Evolutionary conservation across 306 rosid species (phyloP).

Genomic region (Dalbergia cultrata): DNA sequence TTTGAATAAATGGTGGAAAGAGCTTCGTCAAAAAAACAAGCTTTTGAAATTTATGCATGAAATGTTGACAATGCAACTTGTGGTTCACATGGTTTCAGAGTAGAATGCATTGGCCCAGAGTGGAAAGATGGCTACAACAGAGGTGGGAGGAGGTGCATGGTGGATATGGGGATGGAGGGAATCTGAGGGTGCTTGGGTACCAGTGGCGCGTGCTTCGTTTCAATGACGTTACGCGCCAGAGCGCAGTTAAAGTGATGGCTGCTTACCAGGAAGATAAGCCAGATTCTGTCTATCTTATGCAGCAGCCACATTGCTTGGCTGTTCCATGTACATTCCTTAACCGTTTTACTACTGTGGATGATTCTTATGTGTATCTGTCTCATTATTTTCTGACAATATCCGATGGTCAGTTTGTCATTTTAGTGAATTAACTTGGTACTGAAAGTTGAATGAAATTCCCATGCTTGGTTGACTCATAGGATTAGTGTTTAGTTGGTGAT

Average conservation of each 20-base stretch:
- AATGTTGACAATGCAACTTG: constrained; percentile 5
- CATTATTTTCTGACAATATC: neutral
- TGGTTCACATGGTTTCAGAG: constrained; percentile 54
- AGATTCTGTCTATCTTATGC: constrained; percentile 69
- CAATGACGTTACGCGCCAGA: constrained; percentile 85
- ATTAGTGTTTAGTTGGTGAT: constrained; percentile 5
- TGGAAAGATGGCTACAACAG: constrained; percentile 74
- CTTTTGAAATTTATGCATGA: neutral
- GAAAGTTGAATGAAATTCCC: neutral
- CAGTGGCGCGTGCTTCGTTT: constrained; percentile 95
- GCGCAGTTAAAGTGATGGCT: constrained; percentile 81
- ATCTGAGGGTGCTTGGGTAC: constrained; percentile 77
- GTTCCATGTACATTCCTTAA: constrained; percentile 76
- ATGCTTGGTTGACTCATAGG: neutral
- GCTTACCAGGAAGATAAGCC: constrained; percentile 63
- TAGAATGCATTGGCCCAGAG: constrained; percentile 62
- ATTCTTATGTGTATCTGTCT: neutral
- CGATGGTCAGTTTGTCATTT: neutral
- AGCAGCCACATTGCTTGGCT: constrained; percentile 91
- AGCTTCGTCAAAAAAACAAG: neutral
- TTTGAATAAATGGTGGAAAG: neutral
- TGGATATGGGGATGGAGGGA: constrained; percentile 45
- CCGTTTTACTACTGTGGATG: neutral
- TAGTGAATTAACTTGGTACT: neutral
- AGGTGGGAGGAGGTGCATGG: constrained; percentile 67